Conservation (phyloP, 2,329 filamentous ascomycete genomes). For the Fusarium annulatum region DNA sequence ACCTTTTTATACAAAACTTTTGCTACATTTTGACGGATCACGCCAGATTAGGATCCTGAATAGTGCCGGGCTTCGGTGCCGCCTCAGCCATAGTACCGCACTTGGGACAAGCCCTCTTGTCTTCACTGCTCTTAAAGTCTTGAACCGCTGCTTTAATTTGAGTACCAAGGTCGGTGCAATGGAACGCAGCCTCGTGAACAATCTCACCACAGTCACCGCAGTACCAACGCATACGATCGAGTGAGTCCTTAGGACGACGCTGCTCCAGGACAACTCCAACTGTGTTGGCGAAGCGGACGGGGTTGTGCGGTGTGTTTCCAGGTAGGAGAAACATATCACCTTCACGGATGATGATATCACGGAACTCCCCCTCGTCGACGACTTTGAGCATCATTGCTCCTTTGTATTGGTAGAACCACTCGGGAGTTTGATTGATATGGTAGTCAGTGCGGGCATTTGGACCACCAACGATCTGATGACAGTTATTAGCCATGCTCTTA, state of each 20-base stretch:
- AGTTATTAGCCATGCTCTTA: neutral
- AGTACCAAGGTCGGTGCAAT: constrained; percentile 89
- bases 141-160: constrained; percentile 95
- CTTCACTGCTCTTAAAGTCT: constrained; percentile 75
- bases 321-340: constrained; percentile 95
- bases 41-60: constrained; percentile 67
- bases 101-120: constrained; percentile 77
- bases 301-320: constrained; percentile 95
- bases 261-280: constrained; percentile 96
- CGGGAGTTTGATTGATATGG: constrained; percentile 95
- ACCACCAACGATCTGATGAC: constrained; percentile 82
- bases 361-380: constrained; percentile 78
- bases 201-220: constrained; percentile 76
- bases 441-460: constrained; percentile 97
- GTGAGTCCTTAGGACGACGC: constrained; percentile 72
- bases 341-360: constrained; percentile 89
- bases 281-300: constrained; percentile 90
- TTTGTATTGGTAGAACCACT: constrained; percentile 98
- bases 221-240: constrained; percentile 93
- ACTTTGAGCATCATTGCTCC: constrained; percentile 95
- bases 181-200: constrained; percentile 88
- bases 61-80: constrained; percentile 70
- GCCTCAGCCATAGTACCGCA: constrained; percentile 83
- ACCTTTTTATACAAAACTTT: neutral
- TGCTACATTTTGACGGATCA: constrained; percentile 1